These are phyloP conservation scores for Hawksworthiomyces lignivorus DNA, from an alignment of 2,329 filamentous ascomycete genomes.

Conservation along the genomic window DNA sequence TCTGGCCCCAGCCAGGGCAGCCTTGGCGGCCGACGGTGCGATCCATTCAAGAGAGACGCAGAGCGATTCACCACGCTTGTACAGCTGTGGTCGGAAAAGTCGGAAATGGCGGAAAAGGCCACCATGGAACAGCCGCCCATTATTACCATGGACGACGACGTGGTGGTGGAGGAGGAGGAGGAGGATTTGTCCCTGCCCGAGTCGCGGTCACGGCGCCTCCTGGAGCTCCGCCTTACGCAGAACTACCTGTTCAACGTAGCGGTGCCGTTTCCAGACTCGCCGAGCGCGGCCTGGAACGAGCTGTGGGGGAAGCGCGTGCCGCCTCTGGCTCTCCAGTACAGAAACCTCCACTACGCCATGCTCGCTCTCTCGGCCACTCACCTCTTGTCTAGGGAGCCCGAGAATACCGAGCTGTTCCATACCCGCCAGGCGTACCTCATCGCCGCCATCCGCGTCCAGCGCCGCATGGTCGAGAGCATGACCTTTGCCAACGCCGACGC, in stretches of 20 bases:
- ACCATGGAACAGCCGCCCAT: too few relatives aligned
- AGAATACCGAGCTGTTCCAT: conserved; percentile 16
- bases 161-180: neutral
- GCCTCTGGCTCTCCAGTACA: conserved; percentile 18
- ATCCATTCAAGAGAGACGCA: neutral
- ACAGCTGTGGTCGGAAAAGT: conserved; percentile 6
- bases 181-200: conserved; percentile 15
- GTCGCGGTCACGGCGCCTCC: conserved; percentile 17
- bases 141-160: conserved; percentile 9
- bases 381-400: conserved; percentile 15
- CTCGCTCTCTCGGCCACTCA: conserved; percentile 27
- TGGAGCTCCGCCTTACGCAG: conserved; percentile 23
- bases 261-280: conserved; percentile 13
- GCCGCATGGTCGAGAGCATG: conserved; percentile 17
- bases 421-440: conserved; percentile 21
- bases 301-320: conserved; percentile 17
- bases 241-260: conserved; percentile 16
- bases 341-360: conserved; percentile 26
- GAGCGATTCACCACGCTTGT: conserved; percentile 9
- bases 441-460: conserved; percentile 20
- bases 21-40: conserved; percentile 1
- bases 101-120: too few relatives aligned
- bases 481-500: conserved; percentile 19
- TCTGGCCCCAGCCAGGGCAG: neutral
- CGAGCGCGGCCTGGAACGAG: conserved; percentile 15